Conservation (phyloP, 345 rosid species). For the Populus alba region DNA sequence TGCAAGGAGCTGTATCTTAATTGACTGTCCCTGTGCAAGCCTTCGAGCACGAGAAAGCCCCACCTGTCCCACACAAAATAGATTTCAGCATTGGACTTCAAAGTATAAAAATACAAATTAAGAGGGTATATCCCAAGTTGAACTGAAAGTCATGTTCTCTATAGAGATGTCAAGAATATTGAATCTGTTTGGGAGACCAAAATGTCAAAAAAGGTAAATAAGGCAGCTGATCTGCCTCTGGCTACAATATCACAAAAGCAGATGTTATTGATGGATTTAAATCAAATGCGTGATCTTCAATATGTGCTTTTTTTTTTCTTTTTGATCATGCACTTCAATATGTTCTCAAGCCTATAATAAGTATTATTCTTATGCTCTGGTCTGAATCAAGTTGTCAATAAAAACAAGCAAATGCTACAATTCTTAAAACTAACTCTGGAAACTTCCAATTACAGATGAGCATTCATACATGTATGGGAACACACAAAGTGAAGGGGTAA, state of each 20-base stretch:
- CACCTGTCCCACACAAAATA: conserved; percentile 46
- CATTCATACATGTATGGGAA: neutral
- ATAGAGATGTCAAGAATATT: neutral
- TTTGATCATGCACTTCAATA: neutral
- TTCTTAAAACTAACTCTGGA: neutral
- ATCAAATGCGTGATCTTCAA: no score
- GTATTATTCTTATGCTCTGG: neutral
- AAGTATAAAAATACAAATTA: neutral
- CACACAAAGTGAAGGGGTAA: neutral
- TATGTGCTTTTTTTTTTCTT: neutral
- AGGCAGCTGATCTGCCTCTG: neutral
- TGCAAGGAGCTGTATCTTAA: conserved; percentile 82
- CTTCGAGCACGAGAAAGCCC: conserved; percentile 93
- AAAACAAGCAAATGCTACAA: neutral
- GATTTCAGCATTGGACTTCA: conserved; percentile 10
- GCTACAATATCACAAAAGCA: neutral
- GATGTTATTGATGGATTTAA: neutral
- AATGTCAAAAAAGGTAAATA: neutral
- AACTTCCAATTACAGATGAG: neutral
- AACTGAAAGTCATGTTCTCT: neutral
- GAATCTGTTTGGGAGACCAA: neutral
- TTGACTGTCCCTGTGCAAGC: conserved; percentile 90
- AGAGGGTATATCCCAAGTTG: neutral
- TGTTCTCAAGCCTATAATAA: neutral
- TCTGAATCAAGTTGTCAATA: neutral